A percentile compares a stretch with the other conserved stretches of the same genome.
Conservation (phyloP, 2,329 filamentous ascomycete species). For the Pseudopithomyces chartarum region DNA sequence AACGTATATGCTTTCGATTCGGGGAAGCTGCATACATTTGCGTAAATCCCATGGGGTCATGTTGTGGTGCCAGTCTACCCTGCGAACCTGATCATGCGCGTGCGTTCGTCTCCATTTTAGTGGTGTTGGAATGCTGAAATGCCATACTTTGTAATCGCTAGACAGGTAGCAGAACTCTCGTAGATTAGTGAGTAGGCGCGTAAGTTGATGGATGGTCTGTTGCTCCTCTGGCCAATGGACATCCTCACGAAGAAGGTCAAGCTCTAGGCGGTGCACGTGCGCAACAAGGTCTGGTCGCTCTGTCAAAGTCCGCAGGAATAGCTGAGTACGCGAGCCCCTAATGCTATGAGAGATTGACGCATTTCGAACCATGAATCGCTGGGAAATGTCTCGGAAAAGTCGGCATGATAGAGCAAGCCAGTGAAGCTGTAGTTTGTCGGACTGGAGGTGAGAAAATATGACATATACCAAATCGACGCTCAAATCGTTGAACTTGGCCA, state of each 20-base stretch:
- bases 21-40: conserved; percentile 7
- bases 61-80: conserved; percentile 13
- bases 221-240: conserved; percentile 10
- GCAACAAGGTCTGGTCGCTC: conserved; percentile 7
- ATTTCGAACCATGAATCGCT: conserved; percentile 11
- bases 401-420: conserved; percentile 5
- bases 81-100: conserved; percentile 2
- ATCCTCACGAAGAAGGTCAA: conserved; percentile 9
- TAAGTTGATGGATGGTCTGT: conserved; percentile 5
- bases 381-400: conserved; percentile 8
- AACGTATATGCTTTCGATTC: conserved; percentile 5
- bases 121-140: conserved; percentile 6
- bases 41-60: conserved; percentile 3
- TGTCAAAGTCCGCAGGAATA: conserved; percentile 9
- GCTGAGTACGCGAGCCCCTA: conserved; percentile 2
- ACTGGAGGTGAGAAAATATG: conserved; percentile 11
- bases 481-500: conserved; percentile 7
- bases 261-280: conserved; percentile 11
- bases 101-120: not conserved
- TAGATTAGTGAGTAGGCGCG: conserved; percentile 5
- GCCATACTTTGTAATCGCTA: conserved; percentile 11
- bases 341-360: conserved; percentile 2
- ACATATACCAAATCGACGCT: conserved; percentile 12
- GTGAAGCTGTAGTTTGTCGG: not conserved
- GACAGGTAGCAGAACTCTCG: conserved; percentile 9